These are phyloP conservation scores for Aplosporella prunicola DNA, from an alignment of 2,329 filamentous ascomycete genomes.

Conservation along the genomic window DNA sequence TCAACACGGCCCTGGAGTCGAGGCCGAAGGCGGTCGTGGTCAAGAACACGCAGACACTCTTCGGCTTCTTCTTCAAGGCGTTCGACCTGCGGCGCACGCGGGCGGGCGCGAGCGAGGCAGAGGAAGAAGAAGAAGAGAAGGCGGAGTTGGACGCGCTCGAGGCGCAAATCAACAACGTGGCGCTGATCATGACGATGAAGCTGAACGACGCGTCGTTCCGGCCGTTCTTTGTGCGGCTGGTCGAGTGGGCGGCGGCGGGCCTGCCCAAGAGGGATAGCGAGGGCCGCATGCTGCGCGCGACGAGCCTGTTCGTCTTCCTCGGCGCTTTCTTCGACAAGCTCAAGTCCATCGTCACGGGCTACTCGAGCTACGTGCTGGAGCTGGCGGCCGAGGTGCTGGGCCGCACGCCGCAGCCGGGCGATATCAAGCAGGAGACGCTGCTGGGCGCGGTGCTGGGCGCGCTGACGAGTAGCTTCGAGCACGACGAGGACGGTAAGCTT, in stretches of 20 bases:
- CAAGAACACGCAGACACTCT: slow-evolving; percentile 63
- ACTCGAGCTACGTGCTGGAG: slow-evolving; percentile 76
- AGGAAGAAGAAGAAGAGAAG: slow-evolving; percentile 33
- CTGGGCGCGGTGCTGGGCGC: slow-evolving; percentile 63
- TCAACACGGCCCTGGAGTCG: slow-evolving; percentile 63
- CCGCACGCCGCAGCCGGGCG: neutral
- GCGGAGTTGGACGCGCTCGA: slow-evolving; percentile 53
- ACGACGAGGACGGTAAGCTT: slow-evolving; percentile 67
- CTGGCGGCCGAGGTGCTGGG: slow-evolving; percentile 56
- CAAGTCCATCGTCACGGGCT: slow-evolving; percentile 89
- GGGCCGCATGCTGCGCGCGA: slow-evolving; percentile 54
- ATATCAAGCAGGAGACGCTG: slow-evolving; percentile 38
- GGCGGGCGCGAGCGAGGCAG: slow-evolving; percentile 25
- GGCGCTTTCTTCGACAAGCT: slow-evolving; percentile 71
- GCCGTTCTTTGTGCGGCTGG: slow-evolving; percentile 76
- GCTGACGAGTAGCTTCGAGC: slow-evolving; percentile 65
- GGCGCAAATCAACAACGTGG: slow-evolving; percentile 54
- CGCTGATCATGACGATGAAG: slow-evolving; percentile 89
- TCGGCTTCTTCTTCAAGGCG: slow-evolving; percentile 46
- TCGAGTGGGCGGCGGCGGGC: slow-evolving; percentile 64
- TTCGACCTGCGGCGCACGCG: slow-evolving; percentile 56
- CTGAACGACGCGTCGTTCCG: slow-evolving; percentile 90
- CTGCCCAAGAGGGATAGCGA: slow-evolving; percentile 52
- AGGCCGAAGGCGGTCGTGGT: slow-evolving; percentile 70
- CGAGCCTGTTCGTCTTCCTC: slow-evolving; percentile 75